Evolutionary conservation across 176 grass and related monocot species (phyloP), one percentile per base, ranked within the genome.

Genomic region (Oryza longistaminata): DNA sequence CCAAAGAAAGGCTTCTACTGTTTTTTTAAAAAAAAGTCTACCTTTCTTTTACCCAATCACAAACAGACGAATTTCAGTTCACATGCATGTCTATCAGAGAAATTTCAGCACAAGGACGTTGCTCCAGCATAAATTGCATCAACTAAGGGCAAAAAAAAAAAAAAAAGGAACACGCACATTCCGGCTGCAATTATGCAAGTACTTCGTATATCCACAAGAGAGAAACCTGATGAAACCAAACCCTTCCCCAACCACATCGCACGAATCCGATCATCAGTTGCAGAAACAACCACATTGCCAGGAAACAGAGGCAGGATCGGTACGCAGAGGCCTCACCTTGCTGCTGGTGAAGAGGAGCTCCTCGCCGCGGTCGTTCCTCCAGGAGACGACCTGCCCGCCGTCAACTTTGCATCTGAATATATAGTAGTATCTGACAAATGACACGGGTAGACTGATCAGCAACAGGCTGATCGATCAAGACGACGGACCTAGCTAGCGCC

Each of bases 311-410:
- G 19, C 26, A 55, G 26, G 67, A 71, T 79, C 4, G 14, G 67
- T n/a, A 73, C 13, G 53, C 26, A 16, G 80, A 11, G 70, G 70
- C 22, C 12, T 40, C 64, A 98, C 96, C 93, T 95, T 98, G 74
- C 91, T 93, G 87, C 96, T 98, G 73, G 96, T 98, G 87, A 98
- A 98, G 70, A 98, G 89, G 49, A 93, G 89, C 64, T 98, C 96
- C 85, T 95, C 91, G 21, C 93, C 93, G 58, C 88, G 90, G 65
- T 98, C 93, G 87, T 92, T 98, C 88, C 44, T 93, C 96, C 96
- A 98, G 21, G 96, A 98, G 83, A 93, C 77, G 72, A 98, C 91
- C 80, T 98, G 96, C 9, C 91, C 96, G 76, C 96, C 96, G 85
- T 95, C n/a, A 70, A 55, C 58, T 62, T 62, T 62, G 58, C 58